A percentile compares a stretch with the other conserved stretches of the same genome.
These are phyloP conservation scores for Globisporangium middletonii DNA, from an alignment of 352 stramenopile genomes.

Conservation along the genomic window DNA sequence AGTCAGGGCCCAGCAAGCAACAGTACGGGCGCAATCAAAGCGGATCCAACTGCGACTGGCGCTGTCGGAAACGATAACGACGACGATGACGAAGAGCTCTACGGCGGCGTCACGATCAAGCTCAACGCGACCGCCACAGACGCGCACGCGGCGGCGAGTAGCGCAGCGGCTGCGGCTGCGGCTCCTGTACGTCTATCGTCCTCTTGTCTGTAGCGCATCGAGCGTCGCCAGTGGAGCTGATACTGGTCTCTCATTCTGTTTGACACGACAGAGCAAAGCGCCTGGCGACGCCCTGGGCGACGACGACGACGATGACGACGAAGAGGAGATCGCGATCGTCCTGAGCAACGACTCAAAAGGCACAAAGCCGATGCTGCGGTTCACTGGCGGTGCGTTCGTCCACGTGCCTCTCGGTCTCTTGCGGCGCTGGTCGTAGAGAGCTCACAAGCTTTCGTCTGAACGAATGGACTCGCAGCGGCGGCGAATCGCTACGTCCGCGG, in stretches of 20 bases:
- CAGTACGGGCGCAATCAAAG: background rate
- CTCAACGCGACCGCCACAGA: conserved; percentile 28
- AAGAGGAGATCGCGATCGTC: conserved; percentile 81
- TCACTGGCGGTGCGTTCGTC: conserved; percentile 37
- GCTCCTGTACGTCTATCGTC: background rate
- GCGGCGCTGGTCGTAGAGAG: background rate
- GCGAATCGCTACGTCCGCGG: conserved; percentile 73
- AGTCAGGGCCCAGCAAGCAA: background rate
- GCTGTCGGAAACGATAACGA: conserved; percentile 10
- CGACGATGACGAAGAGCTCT: conserved; percentile 67
- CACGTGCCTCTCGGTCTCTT: background rate
- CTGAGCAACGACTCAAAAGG: conserved; percentile 55
- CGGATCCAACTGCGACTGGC: background rate
- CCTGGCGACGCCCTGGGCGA: conserved; percentile 8
- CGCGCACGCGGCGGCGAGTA: background rate
- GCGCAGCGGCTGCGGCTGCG: background rate
- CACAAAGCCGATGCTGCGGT: conserved; percentile 70
- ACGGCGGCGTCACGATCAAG: conserved; percentile 72
- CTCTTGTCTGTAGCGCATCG: no score
- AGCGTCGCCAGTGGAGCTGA: no score
- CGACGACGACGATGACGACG: conserved; percentile 79
- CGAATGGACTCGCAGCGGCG: conserved; percentile 1
- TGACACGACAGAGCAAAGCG: background rate
- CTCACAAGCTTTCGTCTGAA: no score
- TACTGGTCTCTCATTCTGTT: background rate